These are phyloP conservation scores for Neltuma alba DNA, from an alignment of 306 rosid genomes.

Conservation along the genomic window DNA sequence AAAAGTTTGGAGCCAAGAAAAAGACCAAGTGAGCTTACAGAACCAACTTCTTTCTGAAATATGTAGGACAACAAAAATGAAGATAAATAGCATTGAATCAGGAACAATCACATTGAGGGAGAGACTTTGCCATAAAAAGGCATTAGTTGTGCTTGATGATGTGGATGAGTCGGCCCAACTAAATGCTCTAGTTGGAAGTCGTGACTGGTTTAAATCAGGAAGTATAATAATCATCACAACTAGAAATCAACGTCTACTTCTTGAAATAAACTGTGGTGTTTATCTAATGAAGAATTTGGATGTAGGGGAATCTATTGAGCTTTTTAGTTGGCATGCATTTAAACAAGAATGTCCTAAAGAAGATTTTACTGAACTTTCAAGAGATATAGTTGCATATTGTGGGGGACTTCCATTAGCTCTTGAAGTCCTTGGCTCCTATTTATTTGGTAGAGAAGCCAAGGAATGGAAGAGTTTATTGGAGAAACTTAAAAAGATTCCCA, in stretches of 20 bases:
- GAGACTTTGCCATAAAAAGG: not conserved
- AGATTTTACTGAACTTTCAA: not conserved
- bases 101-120: not conserved
- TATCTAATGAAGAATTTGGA: not conserved
- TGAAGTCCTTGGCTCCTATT: not conserved
- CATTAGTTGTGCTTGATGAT: not conserved
- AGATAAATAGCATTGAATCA: not conserved
- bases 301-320: not conserved
- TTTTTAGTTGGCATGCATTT: not conserved
- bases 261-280: rapidly evolving
- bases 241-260: not conserved
- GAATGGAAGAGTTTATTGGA: not conserved
- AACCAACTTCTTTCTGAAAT: not conserved
- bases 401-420: not conserved
- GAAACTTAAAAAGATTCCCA: not conserved
- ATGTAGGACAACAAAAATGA: not conserved
- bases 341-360: not conserved
- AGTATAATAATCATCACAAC: not conserved
- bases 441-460: not conserved
- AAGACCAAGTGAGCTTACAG: not conserved
- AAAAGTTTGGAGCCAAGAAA: not conserved
- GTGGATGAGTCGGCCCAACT: not conserved
- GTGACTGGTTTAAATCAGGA: not conserved
- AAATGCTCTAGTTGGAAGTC: no score
- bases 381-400: not conserved